These are phyloP conservation scores for Psilocybe cubensis DNA, from an alignment of 768 basidiomycete species.

Conservation along the genomic window DNA sequence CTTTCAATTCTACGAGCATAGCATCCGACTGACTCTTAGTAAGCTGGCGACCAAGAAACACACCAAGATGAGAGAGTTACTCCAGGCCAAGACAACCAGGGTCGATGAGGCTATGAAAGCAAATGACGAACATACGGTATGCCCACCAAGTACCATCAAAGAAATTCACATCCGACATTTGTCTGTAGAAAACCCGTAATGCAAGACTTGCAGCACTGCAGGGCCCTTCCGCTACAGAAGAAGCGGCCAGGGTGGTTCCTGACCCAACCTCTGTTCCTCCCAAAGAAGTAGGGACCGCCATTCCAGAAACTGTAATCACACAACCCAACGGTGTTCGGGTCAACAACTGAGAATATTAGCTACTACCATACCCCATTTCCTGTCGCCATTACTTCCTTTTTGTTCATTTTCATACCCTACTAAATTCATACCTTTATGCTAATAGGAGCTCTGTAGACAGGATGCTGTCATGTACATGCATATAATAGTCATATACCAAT, in stretches of 20 bases:
- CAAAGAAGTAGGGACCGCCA: not conserved
- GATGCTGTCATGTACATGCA: too few relatives aligned
- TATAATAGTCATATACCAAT: too few relatives aligned
- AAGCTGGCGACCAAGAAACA: conserved; percentile 4
- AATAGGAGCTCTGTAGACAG: too few relatives aligned
- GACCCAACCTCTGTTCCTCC: not conserved
- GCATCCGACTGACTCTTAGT: not conserved
- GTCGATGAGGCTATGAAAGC: conserved; percentile 23
- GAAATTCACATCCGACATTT: not conserved
- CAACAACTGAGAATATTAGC: not conserved
- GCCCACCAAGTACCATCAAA: not conserved
- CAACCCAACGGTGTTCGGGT: not conserved
- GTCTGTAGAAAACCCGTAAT: conserved; percentile 9
- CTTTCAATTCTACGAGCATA: not conserved
- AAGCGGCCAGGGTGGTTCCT: conserved; percentile 1
- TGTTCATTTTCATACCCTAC: too few relatives aligned
- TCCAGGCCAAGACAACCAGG: conserved; percentile 10
- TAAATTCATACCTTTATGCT: too few relatives aligned
- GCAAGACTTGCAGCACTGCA: conserved; percentile 9
- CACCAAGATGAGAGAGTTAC: conserved; percentile 5
- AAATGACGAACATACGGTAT: conserved; percentile 23
- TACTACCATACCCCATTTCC: not conserved
- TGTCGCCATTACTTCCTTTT: not conserved
- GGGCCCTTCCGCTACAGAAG: conserved; percentile 1
- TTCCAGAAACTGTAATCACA: not conserved